Base-by-base conservation (phyloP, 1,284 basidiomycete genomes). In the Caloboletus firmus region DNA sequence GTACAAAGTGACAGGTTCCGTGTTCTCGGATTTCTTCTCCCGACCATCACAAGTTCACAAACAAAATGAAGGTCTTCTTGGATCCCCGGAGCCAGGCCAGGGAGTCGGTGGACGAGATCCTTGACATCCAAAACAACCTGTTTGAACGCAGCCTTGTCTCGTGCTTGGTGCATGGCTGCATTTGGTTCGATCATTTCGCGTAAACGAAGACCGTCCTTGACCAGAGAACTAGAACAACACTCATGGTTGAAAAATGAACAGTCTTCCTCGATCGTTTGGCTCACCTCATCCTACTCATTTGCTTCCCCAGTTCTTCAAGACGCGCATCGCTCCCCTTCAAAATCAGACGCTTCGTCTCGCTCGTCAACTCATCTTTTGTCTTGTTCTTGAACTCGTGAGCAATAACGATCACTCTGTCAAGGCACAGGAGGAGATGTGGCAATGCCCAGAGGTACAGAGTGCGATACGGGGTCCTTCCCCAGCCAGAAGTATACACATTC, bases 401-500 rank as follows among this genome's bases (percentile, higher is more conserved):
- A 22, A 68, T 51, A 1, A 57, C 48, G 11, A 71, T 64, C 11
- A 73, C 65, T 20, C 66, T 60, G 24, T 81, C 74, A 18, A 84
- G 69, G 54, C 73, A 79, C 4, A 76, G 63, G 22, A 81, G 68
- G 5, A 80, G 62, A 56, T 76, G 77, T 1, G 82, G 79, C 5
- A 84, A 65, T 7, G 79, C 76, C 1, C 80, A 80, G 3, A 81
- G 69, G 62, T 77, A 80, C 15, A 79, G 64, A 3, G 69, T 53
- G 18, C 74, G 74, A 58, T 83, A 82, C 20, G 55, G 60, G 12
- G 56, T 60, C 24, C 53, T 46, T 9, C 67, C 56, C 75, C 77
- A 77, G 5, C 63, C 58, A n/a, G 73, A 69, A 11, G 58, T 59
- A 13, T 54, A 55, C 5, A 72, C 67, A 30, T 71, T 63, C 32